phyloP scores from a whole-genome alignment of 805 yeast genomes.

The Saccharomycopsis sp. region DNA sequence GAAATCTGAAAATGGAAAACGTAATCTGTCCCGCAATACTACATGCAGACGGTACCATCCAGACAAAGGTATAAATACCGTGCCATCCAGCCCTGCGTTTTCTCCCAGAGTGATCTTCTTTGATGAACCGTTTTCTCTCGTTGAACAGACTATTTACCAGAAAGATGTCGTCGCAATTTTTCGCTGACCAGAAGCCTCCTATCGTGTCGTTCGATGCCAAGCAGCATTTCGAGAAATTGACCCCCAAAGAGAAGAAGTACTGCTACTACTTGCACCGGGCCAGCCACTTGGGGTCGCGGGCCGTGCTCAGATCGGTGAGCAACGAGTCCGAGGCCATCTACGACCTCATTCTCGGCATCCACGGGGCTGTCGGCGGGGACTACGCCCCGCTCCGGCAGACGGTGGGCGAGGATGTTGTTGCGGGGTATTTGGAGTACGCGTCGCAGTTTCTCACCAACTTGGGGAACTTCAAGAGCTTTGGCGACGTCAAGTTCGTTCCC shows the following conservation, averaged over 20 bases:
- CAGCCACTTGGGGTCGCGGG: conserved; percentile 76
- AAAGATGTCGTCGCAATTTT: conserved; percentile 23
- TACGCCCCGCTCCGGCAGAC: conserved; percentile 31
- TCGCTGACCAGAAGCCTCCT: conserved; percentile 63
- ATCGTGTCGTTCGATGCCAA: conserved; percentile 63
- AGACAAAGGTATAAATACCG: background rate
- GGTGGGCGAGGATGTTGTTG: conserved; percentile 33
- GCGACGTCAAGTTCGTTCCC: conserved; percentile 84
- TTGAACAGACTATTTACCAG: background rate
- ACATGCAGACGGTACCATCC: background rate
- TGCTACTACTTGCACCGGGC: conserved; percentile 84
- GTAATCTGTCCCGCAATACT: background rate
- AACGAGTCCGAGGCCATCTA: conserved; percentile 73
- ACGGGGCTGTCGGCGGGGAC: conserved; percentile 43
- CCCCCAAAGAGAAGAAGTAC: conserved; percentile 54
- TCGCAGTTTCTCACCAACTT: conserved; percentile 69
- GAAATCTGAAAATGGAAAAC: conserved; percentile 1
- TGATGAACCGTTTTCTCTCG: background rate
- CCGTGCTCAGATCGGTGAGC: conserved; percentile 72
- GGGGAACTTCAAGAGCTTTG: conserved; percentile 82
- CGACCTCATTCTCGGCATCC: conserved; percentile 60
- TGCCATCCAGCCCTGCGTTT: background rate
- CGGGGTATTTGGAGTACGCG: conserved; percentile 59
- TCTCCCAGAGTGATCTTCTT: background rate
- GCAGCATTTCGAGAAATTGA: conserved; percentile 58